These are phyloP conservation scores for Acanthamoeba royreba DNA, from an alignment of 208 protist species.

Conservation along the genomic window DNA sequence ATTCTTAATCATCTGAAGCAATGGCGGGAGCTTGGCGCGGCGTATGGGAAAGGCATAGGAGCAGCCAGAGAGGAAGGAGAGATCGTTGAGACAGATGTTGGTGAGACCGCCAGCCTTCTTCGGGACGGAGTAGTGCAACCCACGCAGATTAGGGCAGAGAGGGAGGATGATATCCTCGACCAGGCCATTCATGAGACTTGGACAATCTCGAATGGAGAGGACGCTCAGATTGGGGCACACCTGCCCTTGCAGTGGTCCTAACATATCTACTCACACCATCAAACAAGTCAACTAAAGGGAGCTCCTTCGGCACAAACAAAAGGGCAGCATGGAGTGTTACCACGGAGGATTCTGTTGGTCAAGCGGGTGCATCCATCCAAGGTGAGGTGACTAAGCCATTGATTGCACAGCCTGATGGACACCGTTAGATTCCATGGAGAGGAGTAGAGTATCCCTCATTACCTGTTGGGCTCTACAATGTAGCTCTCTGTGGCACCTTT, in stretches of 20 bases:
- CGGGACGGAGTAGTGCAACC: not conserved
- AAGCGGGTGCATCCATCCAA: not conserved
- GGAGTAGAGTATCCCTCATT: too few relatives aligned
- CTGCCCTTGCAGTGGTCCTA: not conserved
- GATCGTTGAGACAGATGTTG: not conserved
- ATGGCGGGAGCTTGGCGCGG: not conserved
- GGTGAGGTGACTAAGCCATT: not conserved
- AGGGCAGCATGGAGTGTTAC: not conserved
- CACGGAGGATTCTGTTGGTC: not conserved
- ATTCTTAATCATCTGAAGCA: not conserved
- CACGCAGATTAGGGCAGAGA: not conserved
- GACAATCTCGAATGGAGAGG: not conserved
- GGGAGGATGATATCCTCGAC: not conserved
- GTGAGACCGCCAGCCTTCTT: not conserved
- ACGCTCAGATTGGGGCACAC: not conserved
- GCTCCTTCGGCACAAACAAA: not conserved
- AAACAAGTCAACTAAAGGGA: not conserved
- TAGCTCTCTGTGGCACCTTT: not conserved
- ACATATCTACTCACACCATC: not conserved
- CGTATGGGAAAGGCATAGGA: not conserved
- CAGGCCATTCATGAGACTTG: not conserved
- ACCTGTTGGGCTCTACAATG: not conserved
- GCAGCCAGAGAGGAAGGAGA: not conserved
- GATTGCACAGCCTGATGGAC: not conserved
- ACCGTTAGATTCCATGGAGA: not conserved